Percentiles rank a stretch among this genome's conserved stretches.
Conservation (phyloP, 2,329 filamentous ascomycete genomes). For the Cladophialophora psammophila region DNA sequence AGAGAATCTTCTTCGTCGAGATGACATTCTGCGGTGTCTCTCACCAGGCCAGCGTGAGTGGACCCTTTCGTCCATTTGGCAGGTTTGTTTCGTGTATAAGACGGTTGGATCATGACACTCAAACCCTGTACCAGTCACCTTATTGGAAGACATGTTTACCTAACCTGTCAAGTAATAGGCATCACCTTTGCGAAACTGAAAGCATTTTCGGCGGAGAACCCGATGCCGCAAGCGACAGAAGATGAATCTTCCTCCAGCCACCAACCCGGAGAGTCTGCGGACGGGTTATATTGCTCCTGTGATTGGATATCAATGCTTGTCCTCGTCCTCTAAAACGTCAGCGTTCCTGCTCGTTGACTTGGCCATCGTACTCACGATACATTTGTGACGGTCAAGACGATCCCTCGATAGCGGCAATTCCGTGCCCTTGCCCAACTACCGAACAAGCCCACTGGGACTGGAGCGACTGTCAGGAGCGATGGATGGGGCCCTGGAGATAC, state of each 20-base stretch:
- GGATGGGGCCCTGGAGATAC: background rate
- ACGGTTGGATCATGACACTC: background rate
- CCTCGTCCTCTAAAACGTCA: conserved; percentile 3
- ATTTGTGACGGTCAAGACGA: background rate
- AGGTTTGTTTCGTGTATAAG: background rate
- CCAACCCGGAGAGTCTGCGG: background rate
- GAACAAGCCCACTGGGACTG: background rate
- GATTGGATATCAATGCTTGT: background rate
- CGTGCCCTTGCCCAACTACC: background rate
- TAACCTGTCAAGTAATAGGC: conserved; percentile 3
- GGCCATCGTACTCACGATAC: background rate
- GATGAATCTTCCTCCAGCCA: background rate
- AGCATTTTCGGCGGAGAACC: conserved; percentile 1
- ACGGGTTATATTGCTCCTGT: background rate
- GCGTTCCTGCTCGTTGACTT: background rate
- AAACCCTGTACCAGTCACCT: conserved; percentile 1
- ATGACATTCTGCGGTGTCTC: background rate
- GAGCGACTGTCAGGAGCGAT: background rate
- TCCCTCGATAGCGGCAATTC: background rate
- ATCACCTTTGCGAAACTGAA: conserved; percentile 6
- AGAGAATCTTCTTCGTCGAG: background rate
- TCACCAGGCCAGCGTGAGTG: background rate
- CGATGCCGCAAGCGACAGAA: background rate
- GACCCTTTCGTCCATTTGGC: background rate
- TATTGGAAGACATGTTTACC: conserved; percentile 6